Evolutionary conservation across 495 filamentous ascomycete genomes (phyloP).

Genomic region (Pyrenopolyporus hunteri): DNA sequence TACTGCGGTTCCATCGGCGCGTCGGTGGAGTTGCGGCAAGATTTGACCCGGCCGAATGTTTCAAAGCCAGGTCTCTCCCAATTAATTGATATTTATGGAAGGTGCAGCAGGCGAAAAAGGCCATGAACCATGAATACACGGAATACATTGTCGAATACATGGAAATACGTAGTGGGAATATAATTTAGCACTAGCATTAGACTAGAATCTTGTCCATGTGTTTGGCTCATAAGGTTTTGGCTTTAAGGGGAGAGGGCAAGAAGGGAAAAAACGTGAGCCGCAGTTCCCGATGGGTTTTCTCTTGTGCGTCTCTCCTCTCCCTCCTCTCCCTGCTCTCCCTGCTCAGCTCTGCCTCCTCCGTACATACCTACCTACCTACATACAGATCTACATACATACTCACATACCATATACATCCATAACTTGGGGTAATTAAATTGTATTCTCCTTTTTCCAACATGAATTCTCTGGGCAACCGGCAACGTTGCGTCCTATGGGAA

Average conservation of each 20-base stretch:
- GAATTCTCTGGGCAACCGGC: background rate
- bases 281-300: constrained; percentile 33
- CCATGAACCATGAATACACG: constrained; percentile 18
- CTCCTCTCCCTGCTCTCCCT: background rate
- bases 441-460: background rate
- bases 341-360: constrained; percentile 3
- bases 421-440: constrained; percentile 2
- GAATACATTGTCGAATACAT: too few relatives aligned
- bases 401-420: background rate
- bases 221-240: constrained; percentile 17
- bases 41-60: constrained; percentile 40
- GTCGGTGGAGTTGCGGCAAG: constrained; percentile 38
- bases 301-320: constrained; percentile 19
- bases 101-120: constrained; percentile 19
- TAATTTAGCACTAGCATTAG: constrained; percentile 15
- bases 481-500: constrained; percentile 30
- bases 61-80: constrained; percentile 32
- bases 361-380: background rate
- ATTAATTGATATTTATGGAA: constrained; percentile 37
- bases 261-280: constrained; percentile 29
- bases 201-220: too few relatives aligned
- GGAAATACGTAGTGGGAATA: constrained; percentile 10
- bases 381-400: background rate
- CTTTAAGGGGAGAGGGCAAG: too few relatives aligned
- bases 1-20: constrained; percentile 24